Evolutionary conservation across 2,329 filamentous ascomycete genomes (phyloP), one percentile per base, ranked within the genome.

Genomic region (Penicillium brasilianum): DNA sequence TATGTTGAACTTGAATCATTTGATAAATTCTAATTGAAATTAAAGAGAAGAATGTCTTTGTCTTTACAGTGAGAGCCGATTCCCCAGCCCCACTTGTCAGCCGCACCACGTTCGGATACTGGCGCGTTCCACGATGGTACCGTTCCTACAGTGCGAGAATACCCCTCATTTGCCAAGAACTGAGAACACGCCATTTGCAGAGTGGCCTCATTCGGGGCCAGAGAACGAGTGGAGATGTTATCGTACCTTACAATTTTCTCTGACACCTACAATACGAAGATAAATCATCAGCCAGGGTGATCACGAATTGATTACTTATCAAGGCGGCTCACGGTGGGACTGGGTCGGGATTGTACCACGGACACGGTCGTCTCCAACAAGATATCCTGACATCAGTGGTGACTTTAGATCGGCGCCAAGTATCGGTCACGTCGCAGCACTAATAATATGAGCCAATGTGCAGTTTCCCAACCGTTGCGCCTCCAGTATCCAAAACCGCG

Each of bases 401-500:
- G 44, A 22, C 5, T 8, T 22, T 9, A 41, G 46, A 57, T 57
- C 46, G 36, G 46, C 48, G 44, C 53, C 53, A 48, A 55, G 53
- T 16, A 18, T 25, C 22, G 39, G n/a, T n/a, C n/a, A n/a, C n/a
- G n/a, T n/a, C 20, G n/a, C 20, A 11, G n/a, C 9, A 20, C 6
- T 18, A 8, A 16, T n/a, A 41, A 5, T 8, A 18, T n/a, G 25
- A 13, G 41, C 41, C 41, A 25, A 30, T 48, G 44, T 30, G 4
- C 44, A 48, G 44, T 32, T 28, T 6, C 3, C n/a, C n/a, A n/a
- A n/a, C n/a, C n/a, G n/a, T n/a, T n/a, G n/a, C n/a, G n/a, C n/a
- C n/a, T n/a, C n/a, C n/a, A n/a, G n/a, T n/a, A 4, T 49, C 46
- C 8, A 32, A 49, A n/a, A 25, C 11, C 20, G 46, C 46, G 25